Evolutionary conservation across 306 rosid genomes (phyloP), one percentile per base, ranked within the genome.

Genomic region (Dicorynia guianensis): DNA sequence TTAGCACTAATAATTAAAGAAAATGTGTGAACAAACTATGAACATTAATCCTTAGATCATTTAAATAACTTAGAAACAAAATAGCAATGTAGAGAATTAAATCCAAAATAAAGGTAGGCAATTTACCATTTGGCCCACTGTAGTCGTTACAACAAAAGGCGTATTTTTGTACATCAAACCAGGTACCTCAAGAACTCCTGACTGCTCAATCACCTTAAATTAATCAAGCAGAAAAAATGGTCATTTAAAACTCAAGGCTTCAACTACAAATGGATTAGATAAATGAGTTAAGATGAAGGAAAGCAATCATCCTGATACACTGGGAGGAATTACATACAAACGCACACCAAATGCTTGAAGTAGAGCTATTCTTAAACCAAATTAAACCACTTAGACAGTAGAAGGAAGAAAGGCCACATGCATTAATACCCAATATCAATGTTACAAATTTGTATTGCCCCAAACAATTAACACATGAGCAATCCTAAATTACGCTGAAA

Each of bases 121-220:
- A 74, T 76, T 39, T 90, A 90, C 97, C 97, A 92, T 95, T 88
- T 92, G 97, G 75, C 96, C 97, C 56, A 89, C 88, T 19, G 89
- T 93, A 77, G 92, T 87, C 64, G 99, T 85, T 77, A 87, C 93
- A 34, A 88, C 95, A 76, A 91, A 83, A 10, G 96, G 87, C 25
- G 36, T 38, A 71, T 84, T 87, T 15, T 81, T 66, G 76, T 80
- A 83, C 58, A 74, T 72, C 75, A 88, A 80, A 63, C 82, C 89
- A 57, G 91, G 91, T 49, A 87, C 95, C 67, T 88, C 97, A 25
- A 87, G 64, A 11, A 87, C 85, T 25, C 82, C 85, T 5, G 89
- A 82, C 60, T 87, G 89, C 76, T 85, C 87, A 67, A 82, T 74
- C 75, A 87, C 82, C 91, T 87, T 72, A 59, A 71, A 35, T 7